phyloP scores from a whole-genome alignment of 306 rosid genomes.

The Malus sylvestris region DNA sequence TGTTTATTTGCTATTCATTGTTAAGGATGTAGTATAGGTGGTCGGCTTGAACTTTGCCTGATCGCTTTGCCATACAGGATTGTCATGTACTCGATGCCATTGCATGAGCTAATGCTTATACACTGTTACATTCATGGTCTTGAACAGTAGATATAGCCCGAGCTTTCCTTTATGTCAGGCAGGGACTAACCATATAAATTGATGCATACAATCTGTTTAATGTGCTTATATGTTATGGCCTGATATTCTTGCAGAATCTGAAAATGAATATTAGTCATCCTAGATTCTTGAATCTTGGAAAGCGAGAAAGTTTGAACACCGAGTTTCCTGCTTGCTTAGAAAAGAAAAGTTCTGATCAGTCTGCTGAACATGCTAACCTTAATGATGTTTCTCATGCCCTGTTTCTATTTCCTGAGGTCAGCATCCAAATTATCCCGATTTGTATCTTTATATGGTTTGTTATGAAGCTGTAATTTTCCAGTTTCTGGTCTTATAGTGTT shows the following conservation, averaged over 20 bases:
- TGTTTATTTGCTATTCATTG: neutral
- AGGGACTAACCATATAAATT: conserved; percentile 16
- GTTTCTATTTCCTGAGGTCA: conserved; percentile 82
- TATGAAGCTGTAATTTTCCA: conserved; percentile 6
- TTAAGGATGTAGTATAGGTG: neutral
- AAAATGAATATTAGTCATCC: conserved; percentile 91
- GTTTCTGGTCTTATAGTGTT: conserved; percentile 24
- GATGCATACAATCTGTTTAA: conserved; percentile 12
- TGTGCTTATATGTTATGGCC: conserved; percentile 4
- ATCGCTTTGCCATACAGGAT: neutral
- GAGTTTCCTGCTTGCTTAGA: conserved; percentile 74
- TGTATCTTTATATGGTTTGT: conserved; percentile 12
- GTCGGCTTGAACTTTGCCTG: neutral
- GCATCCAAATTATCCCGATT: conserved; percentile 18
- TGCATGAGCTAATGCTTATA: conserved; percentile 7
- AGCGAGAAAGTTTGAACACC: conserved; percentile 41
- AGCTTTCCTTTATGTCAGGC: conserved; percentile 8
- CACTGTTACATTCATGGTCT: neutral
- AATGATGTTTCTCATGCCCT: conserved; percentile 38
- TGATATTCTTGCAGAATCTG: conserved; percentile 55
- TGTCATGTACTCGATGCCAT: conserved; percentile 1
- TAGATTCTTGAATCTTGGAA: conserved; percentile 68
- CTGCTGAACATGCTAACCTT: conserved; percentile 24
- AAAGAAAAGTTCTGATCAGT: conserved; percentile 37
- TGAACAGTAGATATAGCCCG: conserved; percentile 1